Percentiles rank a stretch among this genome's conserved stretches.
Evolutionary conservation across 495 filamentous ascomycete species (phyloP).

Genomic region (Hypoxylon perforatum): DNA sequence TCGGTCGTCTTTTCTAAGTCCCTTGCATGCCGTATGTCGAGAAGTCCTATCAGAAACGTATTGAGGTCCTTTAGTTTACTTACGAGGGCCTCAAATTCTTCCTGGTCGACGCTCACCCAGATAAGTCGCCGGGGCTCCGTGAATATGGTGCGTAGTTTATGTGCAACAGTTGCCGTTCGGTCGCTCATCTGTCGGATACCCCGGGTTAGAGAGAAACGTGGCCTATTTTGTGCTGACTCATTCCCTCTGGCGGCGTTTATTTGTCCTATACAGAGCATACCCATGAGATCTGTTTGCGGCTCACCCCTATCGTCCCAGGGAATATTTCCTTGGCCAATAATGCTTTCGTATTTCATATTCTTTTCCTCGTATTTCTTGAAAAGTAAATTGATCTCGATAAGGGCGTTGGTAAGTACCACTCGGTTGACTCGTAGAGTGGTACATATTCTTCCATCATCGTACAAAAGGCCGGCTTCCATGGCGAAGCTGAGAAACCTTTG

Average conservation of each 20-base stretch:
- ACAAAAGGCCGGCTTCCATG: not conserved
- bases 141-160: slow-evolving; percentile 7
- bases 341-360: not conserved
- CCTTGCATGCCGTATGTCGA: not conserved
- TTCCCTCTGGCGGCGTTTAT: not conserved
- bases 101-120: not conserved
- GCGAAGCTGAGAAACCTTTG: slow-evolving; percentile 3
- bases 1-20: not conserved
- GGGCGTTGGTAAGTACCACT: not conserved
- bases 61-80: not conserved
- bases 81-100: not conserved
- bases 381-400: not conserved
- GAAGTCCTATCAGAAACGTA: not conserved
- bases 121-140: not conserved
- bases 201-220: not conserved
- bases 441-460: not conserved
- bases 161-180: slow-evolving; percentile 2
- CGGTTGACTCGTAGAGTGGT: not conserved
- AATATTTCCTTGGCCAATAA: not conserved
- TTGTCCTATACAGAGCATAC: not conserved
- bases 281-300: slow-evolving; percentile 6
- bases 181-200: not conserved
- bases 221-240: not conserved
- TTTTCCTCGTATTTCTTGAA: slow-evolving; percentile 10
- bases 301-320: slow-evolving; percentile 8